Percentiles rank a stretch among this genome's conserved stretches.
Conservation (phyloP, 495 filamentous ascomycete genomes). For the Platismatia glauca region DNA sequence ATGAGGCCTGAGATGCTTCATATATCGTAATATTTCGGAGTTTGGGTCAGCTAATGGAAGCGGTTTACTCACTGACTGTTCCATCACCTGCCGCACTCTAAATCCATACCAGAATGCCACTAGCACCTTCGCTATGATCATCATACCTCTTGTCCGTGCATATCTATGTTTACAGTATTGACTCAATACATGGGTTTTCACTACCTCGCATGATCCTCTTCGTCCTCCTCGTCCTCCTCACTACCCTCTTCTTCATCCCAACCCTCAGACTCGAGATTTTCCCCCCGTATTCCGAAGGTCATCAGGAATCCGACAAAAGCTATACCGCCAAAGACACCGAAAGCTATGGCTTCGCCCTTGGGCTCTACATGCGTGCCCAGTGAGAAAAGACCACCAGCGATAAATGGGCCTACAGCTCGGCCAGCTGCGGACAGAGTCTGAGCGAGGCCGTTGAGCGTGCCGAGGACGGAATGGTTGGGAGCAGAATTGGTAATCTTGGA, state of each 20-base stretch:
- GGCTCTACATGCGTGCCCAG: constrained; percentile 55
- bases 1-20: background rate
- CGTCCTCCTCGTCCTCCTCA: constrained; percentile 41
- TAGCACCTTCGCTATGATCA: constrained; percentile 18
- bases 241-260: constrained; percentile 49
- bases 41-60: background rate
- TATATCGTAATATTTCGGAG: background rate
- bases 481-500: constrained; percentile 83
- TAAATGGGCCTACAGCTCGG: constrained; percentile 77
- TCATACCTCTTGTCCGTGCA: background rate
- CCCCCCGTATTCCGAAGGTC: constrained; percentile 60
- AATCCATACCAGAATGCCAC: constrained; percentile 9
- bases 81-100: background rate
- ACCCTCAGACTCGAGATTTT: constrained; percentile 51
- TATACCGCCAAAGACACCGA: constrained; percentile 73
- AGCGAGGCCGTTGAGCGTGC: constrained; percentile 85
- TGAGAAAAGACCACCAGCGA: constrained; percentile 78
- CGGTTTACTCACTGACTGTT: constrained; percentile 5
- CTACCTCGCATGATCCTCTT: constrained; percentile 29
- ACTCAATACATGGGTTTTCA: background rate
- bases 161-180: background rate
- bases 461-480: constrained; percentile 74
- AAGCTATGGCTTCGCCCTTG: constrained; percentile 78
- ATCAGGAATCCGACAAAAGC: constrained; percentile 67
- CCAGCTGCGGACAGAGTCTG: constrained; percentile 91